Percentiles rank a stretch among this genome's conserved stretches.
Conservation (phyloP, 1,284 basidiomycete species). For the Cryptococcus floricola region DNA sequence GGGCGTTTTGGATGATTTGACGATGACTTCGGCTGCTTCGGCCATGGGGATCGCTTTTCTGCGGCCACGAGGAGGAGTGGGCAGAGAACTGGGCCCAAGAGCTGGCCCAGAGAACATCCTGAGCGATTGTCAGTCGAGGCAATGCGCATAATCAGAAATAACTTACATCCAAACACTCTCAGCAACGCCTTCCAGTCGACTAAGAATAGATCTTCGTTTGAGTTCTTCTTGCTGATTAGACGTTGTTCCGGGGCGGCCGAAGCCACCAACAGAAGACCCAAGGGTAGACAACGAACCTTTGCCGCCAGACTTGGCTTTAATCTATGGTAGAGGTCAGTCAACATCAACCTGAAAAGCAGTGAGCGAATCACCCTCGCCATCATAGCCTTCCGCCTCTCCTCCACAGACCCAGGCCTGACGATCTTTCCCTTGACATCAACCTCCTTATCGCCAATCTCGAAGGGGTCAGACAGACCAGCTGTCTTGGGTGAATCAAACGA, state of each 20-base stretch:
- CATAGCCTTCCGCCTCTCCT: conserved; percentile 42
- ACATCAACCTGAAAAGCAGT: not conserved
- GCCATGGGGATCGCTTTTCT: conserved; percentile 44
- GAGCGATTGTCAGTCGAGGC: not conserved
- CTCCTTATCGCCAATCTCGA: conserved; percentile 20
- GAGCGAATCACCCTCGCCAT: conserved; percentile 36
- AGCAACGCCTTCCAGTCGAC: conserved; percentile 47
- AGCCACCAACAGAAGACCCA: conserved; percentile 21
- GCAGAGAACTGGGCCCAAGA: conserved; percentile 22
- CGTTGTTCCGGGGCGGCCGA: conserved; percentile 1
- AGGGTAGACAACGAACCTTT: conserved; percentile 25
- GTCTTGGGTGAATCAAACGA: conserved; percentile 8
- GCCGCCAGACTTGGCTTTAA: conserved; percentile 38
- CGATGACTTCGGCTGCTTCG: conserved; percentile 46
- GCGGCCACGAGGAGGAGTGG: conserved; percentile 29
- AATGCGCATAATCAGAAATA: not conserved
- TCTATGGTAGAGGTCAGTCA: conserved; percentile 13
- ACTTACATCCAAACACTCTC: conserved; percentile 51
- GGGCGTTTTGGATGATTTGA: conserved; percentile 49
- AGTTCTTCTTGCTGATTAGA: conserved; percentile 43
- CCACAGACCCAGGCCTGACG: conserved; percentile 30
- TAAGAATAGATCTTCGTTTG: conserved; percentile 45
- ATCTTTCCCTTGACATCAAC: conserved; percentile 21
- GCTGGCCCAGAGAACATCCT: conserved; percentile 45
- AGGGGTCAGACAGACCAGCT: conserved; percentile 37